Evolutionary conservation across 768 basidiomycete species (phyloP).

Genomic region (Podaxis sp.): DNA sequence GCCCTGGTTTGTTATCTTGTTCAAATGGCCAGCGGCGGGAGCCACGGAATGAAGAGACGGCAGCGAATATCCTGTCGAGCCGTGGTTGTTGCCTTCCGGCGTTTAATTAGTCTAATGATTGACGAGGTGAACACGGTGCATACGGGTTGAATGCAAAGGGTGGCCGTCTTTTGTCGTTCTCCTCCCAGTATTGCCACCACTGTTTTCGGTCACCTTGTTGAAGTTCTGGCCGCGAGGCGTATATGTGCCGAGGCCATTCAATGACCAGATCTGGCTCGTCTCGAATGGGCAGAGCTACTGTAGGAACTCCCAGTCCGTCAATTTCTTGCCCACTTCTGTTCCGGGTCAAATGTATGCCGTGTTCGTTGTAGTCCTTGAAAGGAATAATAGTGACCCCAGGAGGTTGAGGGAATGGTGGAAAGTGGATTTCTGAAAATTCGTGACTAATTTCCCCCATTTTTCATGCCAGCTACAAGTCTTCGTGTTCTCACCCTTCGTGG

Average conservation of each 20-base stretch:
- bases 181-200: constrained; percentile 12
- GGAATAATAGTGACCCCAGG: neutral
- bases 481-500: neutral
- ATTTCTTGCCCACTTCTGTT: constrained; percentile 1
- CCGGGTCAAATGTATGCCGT: neutral
- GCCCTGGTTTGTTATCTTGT: neutral
- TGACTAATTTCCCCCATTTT: neutral
- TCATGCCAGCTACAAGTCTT: neutral
- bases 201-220: neutral
- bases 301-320: constrained; percentile 8
- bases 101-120: neutral
- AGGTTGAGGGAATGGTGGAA: neutral
- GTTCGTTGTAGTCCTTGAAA: constrained; percentile 9
- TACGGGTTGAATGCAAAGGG: constrained; percentile 8
- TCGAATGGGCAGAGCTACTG: neutral
- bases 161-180: neutral
- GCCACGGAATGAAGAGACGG: neutral
- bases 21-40: constrained; percentile 8
- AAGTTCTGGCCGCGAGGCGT: neutral
- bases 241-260: neutral
- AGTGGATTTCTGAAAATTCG: neutral
- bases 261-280: neutral
- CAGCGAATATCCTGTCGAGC: constrained; percentile 1
- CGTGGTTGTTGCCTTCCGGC: neutral
- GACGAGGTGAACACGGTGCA: neutral